Percentiles rank a stretch among this genome's conserved stretches.
phyloP scores from a whole-genome alignment of 1,284 basidiomycete species.

The Ceratobasidium sp. region DNA sequence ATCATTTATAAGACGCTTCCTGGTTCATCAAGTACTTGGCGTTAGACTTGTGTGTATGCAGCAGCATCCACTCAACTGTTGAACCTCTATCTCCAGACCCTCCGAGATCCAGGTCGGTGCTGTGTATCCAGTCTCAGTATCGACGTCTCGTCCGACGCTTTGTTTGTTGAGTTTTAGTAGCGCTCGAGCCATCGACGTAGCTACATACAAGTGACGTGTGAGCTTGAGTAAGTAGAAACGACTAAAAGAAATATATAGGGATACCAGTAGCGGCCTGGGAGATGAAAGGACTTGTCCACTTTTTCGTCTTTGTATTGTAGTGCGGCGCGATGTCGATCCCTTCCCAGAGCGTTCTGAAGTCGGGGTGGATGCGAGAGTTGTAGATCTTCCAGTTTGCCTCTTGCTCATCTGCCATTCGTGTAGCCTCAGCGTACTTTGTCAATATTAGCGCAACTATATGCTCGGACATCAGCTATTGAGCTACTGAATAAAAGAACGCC shows the following conservation, averaged over 20 bases:
- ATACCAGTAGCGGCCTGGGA: too few species aligned
- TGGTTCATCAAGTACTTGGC: too few species aligned
- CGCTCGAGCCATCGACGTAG: not conserved
- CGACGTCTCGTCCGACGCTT: too few species aligned
- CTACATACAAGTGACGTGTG: not conserved
- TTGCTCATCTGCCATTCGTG: not conserved
- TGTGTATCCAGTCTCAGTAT: not conserved
- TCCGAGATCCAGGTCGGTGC: not conserved
- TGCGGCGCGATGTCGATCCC: not conserved
- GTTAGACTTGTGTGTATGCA: too few species aligned
- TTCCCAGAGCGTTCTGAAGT: not conserved
- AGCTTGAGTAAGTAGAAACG: too few species aligned
- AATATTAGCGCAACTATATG: not conserved
- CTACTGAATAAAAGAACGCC: not conserved
- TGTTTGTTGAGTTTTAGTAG: not conserved
- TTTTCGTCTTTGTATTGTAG: not conserved
- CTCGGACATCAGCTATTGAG: too few species aligned
- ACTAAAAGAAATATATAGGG: too few species aligned
- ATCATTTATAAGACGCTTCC: not conserved
- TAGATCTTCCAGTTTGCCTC: not conserved
- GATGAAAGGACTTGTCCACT: not conserved
- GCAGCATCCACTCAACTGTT: slow-evolving; percentile 2
- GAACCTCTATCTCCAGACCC: slow-evolving; percentile 1
- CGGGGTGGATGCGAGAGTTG: not conserved
- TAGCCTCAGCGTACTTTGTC: not conserved